Evolutionary conservation across 164 flowering plant genomes (phyloP), one percentile per base, ranked within the genome.

Genomic region (Litsea cubeba): DNA sequence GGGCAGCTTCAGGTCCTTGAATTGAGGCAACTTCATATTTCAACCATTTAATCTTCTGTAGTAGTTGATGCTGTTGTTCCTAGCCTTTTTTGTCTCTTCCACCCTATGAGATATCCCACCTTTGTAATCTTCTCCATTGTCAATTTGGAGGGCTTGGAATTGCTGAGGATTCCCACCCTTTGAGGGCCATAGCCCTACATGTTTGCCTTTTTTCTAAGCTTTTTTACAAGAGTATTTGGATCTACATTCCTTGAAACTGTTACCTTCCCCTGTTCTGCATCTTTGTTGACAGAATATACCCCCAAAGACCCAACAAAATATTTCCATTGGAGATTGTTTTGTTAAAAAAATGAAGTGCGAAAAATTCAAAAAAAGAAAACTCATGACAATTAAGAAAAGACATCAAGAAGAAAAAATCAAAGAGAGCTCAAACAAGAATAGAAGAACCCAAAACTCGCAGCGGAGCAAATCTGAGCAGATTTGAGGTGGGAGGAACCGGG

Each of bases 161-260:
- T 90, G 71, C 20, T 85, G 81, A 72, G 81, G 79, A 71, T 83
- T 72, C 79, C 84, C 85, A 69, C 84, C 73, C 40, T 83, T 70
- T 79, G 87, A 87, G 25, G 72, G 88, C 96, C 97, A 94, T 0
- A 94, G 76, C 84, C 89, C 93, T 40, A 94, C 97, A 86, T 87
- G 89, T 72, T 94, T 94, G 4, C 97, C 97, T 5, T 87, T 76
- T 78, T 90, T 92, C 1, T 75, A 3, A 94, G 94, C 88, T 92
- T 94, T 84, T 89, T 94, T 80, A 94, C 89, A 22, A 94, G 83
- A 2, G 88, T 79, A 0, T 71, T 72, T 12, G 97, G 88, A 80
- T 92, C 94, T 49, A 91, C 91, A 79, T 86, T 90, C n/a, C 99
- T 98, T 10, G 93, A 83, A 4, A 95, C 98, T 14, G 92, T 90